Conservation (phyloP, 495 filamentous ascomycete species). For the Penicillium odoratum region DNA sequence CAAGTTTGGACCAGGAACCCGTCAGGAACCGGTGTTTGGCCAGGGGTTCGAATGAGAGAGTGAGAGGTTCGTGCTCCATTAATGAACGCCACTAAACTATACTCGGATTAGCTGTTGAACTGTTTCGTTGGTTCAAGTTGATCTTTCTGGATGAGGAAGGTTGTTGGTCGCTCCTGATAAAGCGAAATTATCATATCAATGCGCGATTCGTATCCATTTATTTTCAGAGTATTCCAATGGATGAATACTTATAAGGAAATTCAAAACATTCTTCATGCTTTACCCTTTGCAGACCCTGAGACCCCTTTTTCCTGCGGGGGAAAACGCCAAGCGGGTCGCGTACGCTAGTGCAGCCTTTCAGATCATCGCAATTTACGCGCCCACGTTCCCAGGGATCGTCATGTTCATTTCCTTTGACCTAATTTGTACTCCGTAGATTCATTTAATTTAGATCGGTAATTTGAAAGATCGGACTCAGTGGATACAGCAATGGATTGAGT, state of each 20-base stretch:
- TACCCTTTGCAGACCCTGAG: neutral
- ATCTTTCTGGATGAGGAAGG: neutral
- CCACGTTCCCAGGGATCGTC: neutral
- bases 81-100: slow-evolving; percentile 9
- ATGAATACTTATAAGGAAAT: neutral
- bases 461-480: neutral
- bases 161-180: neutral
- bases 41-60: neutral
- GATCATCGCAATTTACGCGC: slow-evolving; percentile 6
- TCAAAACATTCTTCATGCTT: neutral
- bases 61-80: slow-evolving; percentile 5
- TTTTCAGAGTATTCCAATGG: too few species aligned
- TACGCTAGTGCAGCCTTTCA: neutral
- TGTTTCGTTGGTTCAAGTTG: neutral
- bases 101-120: slow-evolving; percentile 7
- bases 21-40: neutral
- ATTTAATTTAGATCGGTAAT: neutral
- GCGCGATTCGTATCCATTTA: too few species aligned
- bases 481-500: neutral
- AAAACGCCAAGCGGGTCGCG: slow-evolving; percentile 3
- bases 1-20: slow-evolving; percentile 4
- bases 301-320: neutral
- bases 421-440: too few species aligned
- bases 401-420: too few species aligned
- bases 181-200: too few species aligned